These are phyloP conservation scores for Astrephomene gubernaculifera DNA, from an alignment of 139 green algal genomes.

Conservation along the genomic window DNA sequence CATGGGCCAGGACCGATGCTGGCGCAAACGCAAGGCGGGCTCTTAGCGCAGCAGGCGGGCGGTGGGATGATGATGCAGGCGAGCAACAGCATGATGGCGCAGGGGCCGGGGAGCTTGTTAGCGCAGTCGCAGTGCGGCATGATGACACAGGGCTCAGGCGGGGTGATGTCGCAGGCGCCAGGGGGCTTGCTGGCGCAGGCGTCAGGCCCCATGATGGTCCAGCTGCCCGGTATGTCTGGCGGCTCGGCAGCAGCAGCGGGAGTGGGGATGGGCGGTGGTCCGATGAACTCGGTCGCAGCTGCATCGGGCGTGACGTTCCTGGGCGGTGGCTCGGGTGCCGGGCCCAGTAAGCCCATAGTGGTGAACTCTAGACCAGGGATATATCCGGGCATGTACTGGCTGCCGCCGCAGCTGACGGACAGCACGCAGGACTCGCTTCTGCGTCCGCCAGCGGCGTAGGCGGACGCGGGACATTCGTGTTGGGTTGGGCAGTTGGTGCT, in stretches of 20 bases:
- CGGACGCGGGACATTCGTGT: background rate
- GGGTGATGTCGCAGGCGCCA: no score
- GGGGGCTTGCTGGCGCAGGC: background rate
- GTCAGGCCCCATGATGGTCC: background rate
- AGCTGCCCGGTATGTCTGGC: background rate
- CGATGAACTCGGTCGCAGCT: no score
- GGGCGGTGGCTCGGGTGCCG: background rate
- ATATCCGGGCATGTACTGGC: slow-evolving; percentile 59
- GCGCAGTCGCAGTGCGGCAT: background rate
- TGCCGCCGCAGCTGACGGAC: slow-evolving; percentile 68
- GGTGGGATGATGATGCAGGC: no score
- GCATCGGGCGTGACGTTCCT: background rate
- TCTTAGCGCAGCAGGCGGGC: no score
- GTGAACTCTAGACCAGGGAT: background rate
- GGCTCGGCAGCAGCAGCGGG: background rate
- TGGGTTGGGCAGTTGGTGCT: background rate
- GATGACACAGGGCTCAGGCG: background rate
- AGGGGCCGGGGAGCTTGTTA: background rate
- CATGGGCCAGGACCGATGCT: no score
- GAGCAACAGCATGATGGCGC: no score
- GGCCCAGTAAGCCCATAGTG: slow-evolving; percentile 33
- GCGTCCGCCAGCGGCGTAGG: slow-evolving; percentile 61
- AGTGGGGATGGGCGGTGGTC: background rate
- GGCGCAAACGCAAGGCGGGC: no score
- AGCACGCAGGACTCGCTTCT: slow-evolving; percentile 74